These are phyloP conservation scores for Solanum bulbocastanum DNA, from an alignment of 257 asterid genomes.

Conservation along the genomic window DNA sequence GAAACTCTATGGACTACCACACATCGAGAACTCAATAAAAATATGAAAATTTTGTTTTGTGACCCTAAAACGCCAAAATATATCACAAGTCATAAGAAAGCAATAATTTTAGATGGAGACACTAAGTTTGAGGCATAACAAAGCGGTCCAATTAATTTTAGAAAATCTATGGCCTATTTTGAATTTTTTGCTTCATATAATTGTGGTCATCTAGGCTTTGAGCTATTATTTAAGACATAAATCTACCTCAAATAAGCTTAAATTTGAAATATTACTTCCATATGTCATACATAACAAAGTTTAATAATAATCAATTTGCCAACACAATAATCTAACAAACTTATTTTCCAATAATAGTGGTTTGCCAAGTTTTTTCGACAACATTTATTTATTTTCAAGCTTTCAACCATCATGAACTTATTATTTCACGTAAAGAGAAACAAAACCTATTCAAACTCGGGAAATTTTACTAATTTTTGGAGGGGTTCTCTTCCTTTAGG, in stretches of 20 bases:
- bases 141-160: no score
- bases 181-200: not conserved
- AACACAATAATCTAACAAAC: not conserved
- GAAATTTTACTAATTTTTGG: not conserved
- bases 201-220: not conserved
- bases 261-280: not conserved
- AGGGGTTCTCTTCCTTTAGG: not conserved
- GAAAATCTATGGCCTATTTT: no score
- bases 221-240: not conserved
- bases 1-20: no score
- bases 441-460: not conserved
- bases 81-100: no score
- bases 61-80: no score
- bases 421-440: not conserved
- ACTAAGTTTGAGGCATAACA: no score
- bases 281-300: not conserved
- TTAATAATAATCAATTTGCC: not conserved
- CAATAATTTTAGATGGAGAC: no score
- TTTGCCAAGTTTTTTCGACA: not conserved
- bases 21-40: no score
- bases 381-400: not conserved
- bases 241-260: not conserved
- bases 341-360: not conserved
- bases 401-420: not conserved
- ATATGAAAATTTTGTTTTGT: no score